Conservation (phyloP, 116 monocot genomes). For the Thalassia testudinum region DNA sequence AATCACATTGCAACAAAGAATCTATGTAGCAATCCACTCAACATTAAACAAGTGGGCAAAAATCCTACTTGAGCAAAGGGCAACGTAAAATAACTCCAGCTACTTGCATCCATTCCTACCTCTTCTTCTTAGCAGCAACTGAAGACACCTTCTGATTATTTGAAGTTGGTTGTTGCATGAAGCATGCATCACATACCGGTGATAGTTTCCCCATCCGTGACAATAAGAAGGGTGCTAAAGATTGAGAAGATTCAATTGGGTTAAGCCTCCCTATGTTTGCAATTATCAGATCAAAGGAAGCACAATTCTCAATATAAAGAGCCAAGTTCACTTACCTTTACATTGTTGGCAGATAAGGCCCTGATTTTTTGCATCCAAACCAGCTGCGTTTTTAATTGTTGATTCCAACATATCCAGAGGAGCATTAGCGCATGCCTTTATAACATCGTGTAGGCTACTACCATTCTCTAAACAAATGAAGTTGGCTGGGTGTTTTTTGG, state of each 20-base stretch:
- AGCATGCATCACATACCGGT: constrained; percentile 40
- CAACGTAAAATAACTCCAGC: too few relatives aligned
- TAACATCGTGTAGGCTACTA: constrained; percentile 40
- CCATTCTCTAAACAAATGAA: constrained; percentile 66
- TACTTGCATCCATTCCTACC: too few relatives aligned
- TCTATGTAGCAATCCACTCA: too few relatives aligned
- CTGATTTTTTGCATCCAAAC: constrained; percentile 3
- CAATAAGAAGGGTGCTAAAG: constrained; percentile 5
- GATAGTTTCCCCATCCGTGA: constrained; percentile 30
- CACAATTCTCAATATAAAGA: neutral
- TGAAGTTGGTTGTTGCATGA: constrained; percentile 20
- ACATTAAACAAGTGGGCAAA: too few relatives aligned
- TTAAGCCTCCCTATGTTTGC: neutral
- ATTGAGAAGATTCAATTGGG: neutral
- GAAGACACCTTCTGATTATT: too few relatives aligned
- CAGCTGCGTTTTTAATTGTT: constrained; percentile 45
- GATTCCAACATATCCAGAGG: constrained; percentile 62
- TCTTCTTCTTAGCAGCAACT: too few relatives aligned
- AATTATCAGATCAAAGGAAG: too few relatives aligned
- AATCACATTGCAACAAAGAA: too few relatives aligned
- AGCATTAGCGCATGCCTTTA: constrained; percentile 32
- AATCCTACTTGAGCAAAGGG: too few relatives aligned
- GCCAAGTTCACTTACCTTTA: constrained; percentile 20
- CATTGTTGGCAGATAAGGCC: constrained; percentile 20
- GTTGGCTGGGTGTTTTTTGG: constrained; percentile 63